Conservation (phyloP, 2,329 filamentous ascomycete species). For the Beauveria asiatica region DNA sequence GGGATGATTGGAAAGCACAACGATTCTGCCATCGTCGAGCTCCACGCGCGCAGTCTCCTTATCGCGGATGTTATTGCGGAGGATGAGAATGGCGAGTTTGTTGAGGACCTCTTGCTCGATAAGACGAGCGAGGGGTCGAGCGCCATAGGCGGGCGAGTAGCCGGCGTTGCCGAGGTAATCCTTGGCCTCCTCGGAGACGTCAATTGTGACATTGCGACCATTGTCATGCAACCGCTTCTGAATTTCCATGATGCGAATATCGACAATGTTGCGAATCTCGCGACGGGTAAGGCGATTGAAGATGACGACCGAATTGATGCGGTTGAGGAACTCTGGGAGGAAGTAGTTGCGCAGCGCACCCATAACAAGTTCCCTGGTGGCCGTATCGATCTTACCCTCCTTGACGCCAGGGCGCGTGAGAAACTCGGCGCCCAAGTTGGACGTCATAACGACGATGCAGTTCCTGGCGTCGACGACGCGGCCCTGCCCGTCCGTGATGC, state of each 20-base stretch:
- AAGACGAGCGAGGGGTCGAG: slow-evolving; percentile 75
- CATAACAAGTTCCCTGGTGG: slow-evolving; percentile 85
- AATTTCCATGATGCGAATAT: slow-evolving; percentile 78
- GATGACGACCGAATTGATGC: slow-evolving; percentile 92
- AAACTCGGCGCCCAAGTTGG: slow-evolving; percentile 90
- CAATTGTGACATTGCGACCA: slow-evolving; percentile 74
- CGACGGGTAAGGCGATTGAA: slow-evolving; percentile 89
- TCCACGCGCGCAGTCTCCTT: slow-evolving; percentile 76
- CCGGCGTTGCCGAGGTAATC: slow-evolving; percentile 87
- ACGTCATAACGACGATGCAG: slow-evolving; percentile 99
- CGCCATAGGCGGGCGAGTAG: slow-evolving; percentile 93
- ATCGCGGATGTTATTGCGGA: slow-evolving; percentile 76
- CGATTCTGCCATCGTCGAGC: slow-evolving; percentile 69
- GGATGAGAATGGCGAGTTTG: slow-evolving; percentile 79
- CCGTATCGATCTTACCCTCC: slow-evolving; percentile 77
- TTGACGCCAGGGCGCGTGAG: slow-evolving; percentile 70
- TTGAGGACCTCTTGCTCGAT: slow-evolving; percentile 98
- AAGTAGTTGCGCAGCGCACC: slow-evolving; percentile 88
- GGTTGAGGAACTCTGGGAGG: slow-evolving; percentile 96
- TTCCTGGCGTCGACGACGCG: slow-evolving; percentile 91
- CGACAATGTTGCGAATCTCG: slow-evolving; percentile 94
- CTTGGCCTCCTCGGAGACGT: slow-evolving; percentile 76
- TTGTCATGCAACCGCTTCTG: slow-evolving; percentile 86
- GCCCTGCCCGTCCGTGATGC: slow-evolving; percentile 96
- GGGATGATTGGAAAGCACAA: slow-evolving; percentile 73